Evolutionary conservation across 305 asterid species (phyloP).

Genomic region (Solanum hybrid): DNA sequence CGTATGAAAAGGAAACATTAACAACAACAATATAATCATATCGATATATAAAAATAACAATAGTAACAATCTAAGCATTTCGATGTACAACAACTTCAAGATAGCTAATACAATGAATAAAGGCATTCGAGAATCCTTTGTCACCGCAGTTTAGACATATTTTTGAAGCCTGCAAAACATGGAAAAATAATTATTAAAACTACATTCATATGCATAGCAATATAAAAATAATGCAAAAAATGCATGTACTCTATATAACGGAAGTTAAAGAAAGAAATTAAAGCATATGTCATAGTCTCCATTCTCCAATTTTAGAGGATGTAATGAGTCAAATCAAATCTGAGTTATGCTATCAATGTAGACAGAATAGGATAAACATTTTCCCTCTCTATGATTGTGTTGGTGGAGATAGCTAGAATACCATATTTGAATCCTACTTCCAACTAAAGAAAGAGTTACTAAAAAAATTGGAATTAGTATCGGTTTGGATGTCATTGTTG

Average conservation of each 20-base stretch:
- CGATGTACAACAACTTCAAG: conserved; percentile 50
- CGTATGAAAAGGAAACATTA: neutral
- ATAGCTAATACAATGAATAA: conserved; percentile 50
- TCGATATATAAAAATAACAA: neutral
- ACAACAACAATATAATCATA: too few relatives aligned
- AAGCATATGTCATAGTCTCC: neutral
- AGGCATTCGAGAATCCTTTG: conserved; percentile 40
- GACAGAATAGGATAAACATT: neutral
- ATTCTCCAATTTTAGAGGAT: neutral
- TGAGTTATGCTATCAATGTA: neutral
- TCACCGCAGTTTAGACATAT: conserved; percentile 45
- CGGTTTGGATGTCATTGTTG: too few relatives aligned
- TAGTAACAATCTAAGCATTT: conserved; percentile 20
- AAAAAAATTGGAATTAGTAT: too few relatives aligned
- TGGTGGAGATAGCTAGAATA: neutral
- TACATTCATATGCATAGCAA: neutral
- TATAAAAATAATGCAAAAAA: neutral
- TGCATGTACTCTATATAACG: neutral
- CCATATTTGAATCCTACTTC: neutral
- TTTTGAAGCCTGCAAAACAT: conserved; percentile 23
- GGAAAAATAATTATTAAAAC: neutral
- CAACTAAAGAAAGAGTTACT: too few relatives aligned
- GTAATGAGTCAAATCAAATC: neutral
- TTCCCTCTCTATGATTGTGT: neutral
- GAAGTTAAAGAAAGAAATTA: neutral